Evolutionary conservation across 345 rosid genomes (phyloP), one percentile per base, ranked within the genome.

Genomic region (Turnera subulata): DNA sequence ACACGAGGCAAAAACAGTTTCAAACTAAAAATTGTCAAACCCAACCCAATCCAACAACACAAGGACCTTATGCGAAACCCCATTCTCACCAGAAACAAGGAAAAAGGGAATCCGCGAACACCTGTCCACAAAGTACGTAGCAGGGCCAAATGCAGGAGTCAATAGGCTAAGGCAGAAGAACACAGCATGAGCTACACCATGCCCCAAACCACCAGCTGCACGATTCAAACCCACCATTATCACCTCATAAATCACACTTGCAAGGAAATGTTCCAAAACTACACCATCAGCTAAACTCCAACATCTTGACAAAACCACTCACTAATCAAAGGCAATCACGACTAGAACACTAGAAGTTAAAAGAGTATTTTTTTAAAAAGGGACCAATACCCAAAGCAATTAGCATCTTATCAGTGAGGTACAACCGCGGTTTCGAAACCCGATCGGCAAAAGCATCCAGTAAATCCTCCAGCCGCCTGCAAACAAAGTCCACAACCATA

Each of bases 181-280:
- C 63, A 93, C 97, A 33, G 95, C 97, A 73, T 93, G 99, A 21
- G 99, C 99, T 64, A 87, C 84, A 54, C 96, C 99, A 65, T 89
- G 99, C 73, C 99, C 99, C 78, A 89, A 78, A 66, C 99, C 99
- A 62, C 99, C 99, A 85, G 99, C 99, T 93, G 92, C 81, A 84
- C n/a, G 46, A 76, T 62, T 59, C 65, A 70, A 56, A 53, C 1
- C 45, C 11, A 66, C 46, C 18, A 46, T 59, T 62, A 70, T 66
- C 49, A 77, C 65, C 53, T 52, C 46, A 48, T 49, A 62, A 40
- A 54, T 61, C 2, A 19, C 62, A 59, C 20, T 20, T 44, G 44
- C 54, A 58, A 64, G 25, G n/a, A 63, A 64, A 62, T 53, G 22
- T 15, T 53, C 9, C 33, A 39, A 32, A 53, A 16, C 8, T 29